Evolutionary conservation across 2,329 filamentous ascomycete genomes (phyloP), one percentile per base, ranked within the genome.

Genomic region (Hypoxylon sp.): DNA sequence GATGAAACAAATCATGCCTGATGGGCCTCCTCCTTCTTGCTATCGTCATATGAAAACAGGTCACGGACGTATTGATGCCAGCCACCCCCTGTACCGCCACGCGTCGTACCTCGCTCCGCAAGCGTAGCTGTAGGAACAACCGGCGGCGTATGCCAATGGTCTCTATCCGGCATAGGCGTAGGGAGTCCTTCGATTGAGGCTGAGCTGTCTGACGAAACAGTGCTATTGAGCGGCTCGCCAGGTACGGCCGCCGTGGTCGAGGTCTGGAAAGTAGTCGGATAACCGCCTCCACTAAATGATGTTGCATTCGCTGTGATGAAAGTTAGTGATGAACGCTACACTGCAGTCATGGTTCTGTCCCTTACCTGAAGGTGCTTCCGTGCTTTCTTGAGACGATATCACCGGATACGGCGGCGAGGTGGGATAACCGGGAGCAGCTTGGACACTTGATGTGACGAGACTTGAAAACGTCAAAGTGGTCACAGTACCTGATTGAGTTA

Each of bases 261-360:
- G 0, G 72, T 74, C 48, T 62, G 54, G 60, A 74, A 71, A 13
- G 72, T 74, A 17, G 66, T 73, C 19, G 68, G 70, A 34, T 48
- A 20, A 32, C 53, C 39, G 7, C 44, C 53, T 17, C 52, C 34
- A n/a, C 60, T 28, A 37, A 59, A 49, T 20, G 57, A 49, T 48
- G 67, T 69, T 22, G 58, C 28, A 39, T 70, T 70, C 48, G 39
- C 71, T 71, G 34, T 22, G 8, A 50, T 20, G 15, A 10, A 11
- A 30, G 49, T 70, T 48, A 72, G 63, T 51, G 46, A 8, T 15
- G 20, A 6, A 26, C 26, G 6, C 15, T 41, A 4, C 8, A 19
- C 41, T 44, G 20, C 7, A 30, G 17, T n/a, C 49, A 2, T 26
- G 56, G 7, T 11, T 34, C 34, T 1, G 37, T 44, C n/a, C 62